Base-by-base conservation (phyloP, 805 yeast species). In the Kodamaea fukazawae region DNA sequence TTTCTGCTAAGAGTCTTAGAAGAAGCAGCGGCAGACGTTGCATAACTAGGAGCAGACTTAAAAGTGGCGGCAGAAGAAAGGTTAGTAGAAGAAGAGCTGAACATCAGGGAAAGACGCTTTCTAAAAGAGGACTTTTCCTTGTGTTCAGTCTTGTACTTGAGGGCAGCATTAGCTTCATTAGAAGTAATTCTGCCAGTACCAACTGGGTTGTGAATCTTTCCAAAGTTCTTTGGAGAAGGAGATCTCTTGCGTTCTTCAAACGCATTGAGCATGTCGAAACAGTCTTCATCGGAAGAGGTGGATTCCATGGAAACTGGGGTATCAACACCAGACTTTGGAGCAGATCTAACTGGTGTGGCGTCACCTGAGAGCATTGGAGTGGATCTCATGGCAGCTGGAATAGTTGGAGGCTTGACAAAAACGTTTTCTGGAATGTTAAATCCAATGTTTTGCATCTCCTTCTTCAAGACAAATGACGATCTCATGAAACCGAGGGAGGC, bases 401-500 rank as follows among this genome's bases (percentile, higher is more conserved):
- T 46, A 18, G 50, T 45, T 17, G 55, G 54, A 15, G 58, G 56
- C 18, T 47, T 47, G 22, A 35, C 34, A 17, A 46, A 36, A n/a
- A 58, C 61, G 44, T 61, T 61, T 41, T 63, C 69, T 9, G 67
- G 61, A 12, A 41, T 40, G 42, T 61, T 61, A 44, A 39, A 57
- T 4, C 70, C 69, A 37, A 54, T 41, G 11, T 52, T 50, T 35
- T 58, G 61, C 58, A 67, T 61, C 44, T 66, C 73, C 53, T 63
- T 64, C 56, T 65, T 65, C 54, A 69, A 63, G 12, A 69, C 54
- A 48, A 62, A 68, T 29, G 70, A 62, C 37, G 65, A 57, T 53
- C 68, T 63, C 73, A 69, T 69, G 48, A 69, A 69, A 0, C 74
- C 74, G 35, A 61, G 43, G 2, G 73, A 68, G 20, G 67, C 73